These are phyloP conservation scores for Colletotrichum sidae DNA, from an alignment of 2,329 filamentous ascomycete genomes.

Conservation along the genomic window DNA sequence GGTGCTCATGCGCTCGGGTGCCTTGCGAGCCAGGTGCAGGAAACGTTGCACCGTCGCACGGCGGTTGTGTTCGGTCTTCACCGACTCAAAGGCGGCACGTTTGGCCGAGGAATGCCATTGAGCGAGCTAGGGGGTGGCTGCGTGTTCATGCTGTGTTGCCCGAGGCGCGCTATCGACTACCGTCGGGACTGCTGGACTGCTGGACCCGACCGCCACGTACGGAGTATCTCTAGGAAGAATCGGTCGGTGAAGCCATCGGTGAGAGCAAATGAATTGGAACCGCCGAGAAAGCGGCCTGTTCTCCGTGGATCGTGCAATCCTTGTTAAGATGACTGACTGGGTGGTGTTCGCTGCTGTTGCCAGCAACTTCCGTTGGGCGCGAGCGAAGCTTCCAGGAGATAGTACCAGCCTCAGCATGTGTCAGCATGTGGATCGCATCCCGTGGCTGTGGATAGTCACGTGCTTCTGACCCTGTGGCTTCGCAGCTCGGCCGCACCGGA, in stretches of 20 bases:
- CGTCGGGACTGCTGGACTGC: not conserved
- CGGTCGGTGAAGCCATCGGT: not conserved
- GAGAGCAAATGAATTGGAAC: not conserved
- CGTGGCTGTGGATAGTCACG: too few species aligned
- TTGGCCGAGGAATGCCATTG: not conserved
- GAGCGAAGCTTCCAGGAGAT: too few species aligned
- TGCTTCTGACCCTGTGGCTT: too few species aligned
- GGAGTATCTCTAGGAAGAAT: not conserved
- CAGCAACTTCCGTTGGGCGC: too few species aligned
- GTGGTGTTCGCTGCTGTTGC: too few species aligned
- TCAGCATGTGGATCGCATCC: too few species aligned
- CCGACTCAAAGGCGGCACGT: conserved; percentile 12
- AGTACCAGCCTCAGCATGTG: too few species aligned
- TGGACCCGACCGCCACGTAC: conserved; percentile 16
- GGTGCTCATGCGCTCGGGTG: not conserved
- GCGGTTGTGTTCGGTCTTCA: conserved; percentile 21
- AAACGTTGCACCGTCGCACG: conserved; percentile 21
- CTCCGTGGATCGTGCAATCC: not conserved
- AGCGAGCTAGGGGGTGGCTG: too few species aligned
- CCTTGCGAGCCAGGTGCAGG: conserved; percentile 5
- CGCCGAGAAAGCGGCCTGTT: not conserved
- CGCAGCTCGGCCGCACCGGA: too few species aligned
- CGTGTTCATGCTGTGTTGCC: not conserved
- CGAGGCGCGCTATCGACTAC: not conserved
- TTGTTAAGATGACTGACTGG: not conserved